Evolutionary conservation across 1,139 yeast species (phyloP), one percentile per base, ranked within the genome.

Genomic region (Diutina sp.): DNA sequence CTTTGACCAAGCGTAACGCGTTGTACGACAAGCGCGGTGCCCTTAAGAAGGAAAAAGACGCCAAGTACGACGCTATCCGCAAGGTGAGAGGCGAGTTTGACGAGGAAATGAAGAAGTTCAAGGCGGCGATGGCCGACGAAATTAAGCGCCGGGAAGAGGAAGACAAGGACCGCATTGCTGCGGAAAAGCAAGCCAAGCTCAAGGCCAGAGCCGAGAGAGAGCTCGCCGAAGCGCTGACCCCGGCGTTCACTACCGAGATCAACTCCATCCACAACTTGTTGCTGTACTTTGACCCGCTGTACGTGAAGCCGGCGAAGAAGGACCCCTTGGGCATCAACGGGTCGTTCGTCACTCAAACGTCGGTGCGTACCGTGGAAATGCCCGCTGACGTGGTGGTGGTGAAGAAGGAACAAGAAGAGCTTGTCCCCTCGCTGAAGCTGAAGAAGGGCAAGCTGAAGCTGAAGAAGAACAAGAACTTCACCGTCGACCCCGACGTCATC

Each of bases 231-330:
- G 90, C 90, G 57, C 87, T 91, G 45, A 76, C 78, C 65, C 97
- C 98, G 52, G 98, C 97, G 47, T 91, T 87, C 74, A 83, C 85
- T 60, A 73, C 73, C 55, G 93, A 90, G 72, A 84, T 89, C 65
- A 78, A 77, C 64, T 76, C 85, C 60, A 88, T 93, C 66, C 90
- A 89, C 71, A 75, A 78, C 61, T 77, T 90, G 67, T 78, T 90
- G 69, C 67, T 73, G 51, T 81, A 82, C 72, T 88, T 91, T 65
- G 96, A 90, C 68, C 95, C 96, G 62, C 70, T 84, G 54, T 86
- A 83, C 70, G 87, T 80, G 62, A 85, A 82, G 72, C 86, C 89
- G 60, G 69, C 80, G 59, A 63, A 68, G 51, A 57, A 61, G 46
- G 55, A 28, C 38, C 38, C 46, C 38, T 38, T 28, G 47, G 35